Base-by-base conservation (phyloP, 2,329 filamentous ascomycete genomes). In the Mollisiaceae sp. region DNA sequence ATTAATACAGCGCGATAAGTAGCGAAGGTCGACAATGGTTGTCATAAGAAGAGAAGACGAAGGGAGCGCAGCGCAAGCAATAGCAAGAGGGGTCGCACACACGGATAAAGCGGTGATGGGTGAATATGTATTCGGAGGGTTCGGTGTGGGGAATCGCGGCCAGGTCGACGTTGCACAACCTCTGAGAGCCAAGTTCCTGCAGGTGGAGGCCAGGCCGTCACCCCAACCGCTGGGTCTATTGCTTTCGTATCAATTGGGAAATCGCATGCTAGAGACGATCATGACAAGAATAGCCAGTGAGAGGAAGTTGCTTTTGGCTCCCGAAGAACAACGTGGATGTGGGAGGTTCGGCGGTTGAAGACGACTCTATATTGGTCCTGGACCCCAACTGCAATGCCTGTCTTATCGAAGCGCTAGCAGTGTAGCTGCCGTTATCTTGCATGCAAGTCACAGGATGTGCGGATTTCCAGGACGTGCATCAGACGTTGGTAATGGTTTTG, bases 211-310 rank as follows among this genome's bases (percentile, higher is more conserved):
- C 61, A 67, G 68, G 62, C 70, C 55, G 67, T 75, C 73, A 75
- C 71, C 68, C 67, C 72, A 73, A 70, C 72, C 73, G 73, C 74
- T 73, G 72, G 64, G 52, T 65, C 69, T 74, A 73, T 74, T 75
- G 71, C 66, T 69, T 71, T 65, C 54, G 65, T 66, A 65, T 59
- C 57, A 67, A 65, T 67, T 62, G 62, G 66, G 47, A 68, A 45
- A 62, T 67, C 47, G 63, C 65, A 64, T 54, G 58, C 43, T 54
- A 60, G 59, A 68, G 32, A 47, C 27, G 63, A 65, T 62, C 59
- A 65, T 41, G 60, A 63, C 57, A 22, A 32, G 41, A 64, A 63
- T 55, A 59, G 64, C 68, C 68, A 72, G 65, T 70, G 12, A 70
- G 63, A 63, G 61, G 45, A 58, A 63, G 24, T 61, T 62, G 39